A percentile compares a stretch with the other conserved stretches of the same genome.
phyloP scores from a whole-genome alignment of 768 basidiomycete genomes.

The Rhodosporidiobolus odoratus region DNA sequence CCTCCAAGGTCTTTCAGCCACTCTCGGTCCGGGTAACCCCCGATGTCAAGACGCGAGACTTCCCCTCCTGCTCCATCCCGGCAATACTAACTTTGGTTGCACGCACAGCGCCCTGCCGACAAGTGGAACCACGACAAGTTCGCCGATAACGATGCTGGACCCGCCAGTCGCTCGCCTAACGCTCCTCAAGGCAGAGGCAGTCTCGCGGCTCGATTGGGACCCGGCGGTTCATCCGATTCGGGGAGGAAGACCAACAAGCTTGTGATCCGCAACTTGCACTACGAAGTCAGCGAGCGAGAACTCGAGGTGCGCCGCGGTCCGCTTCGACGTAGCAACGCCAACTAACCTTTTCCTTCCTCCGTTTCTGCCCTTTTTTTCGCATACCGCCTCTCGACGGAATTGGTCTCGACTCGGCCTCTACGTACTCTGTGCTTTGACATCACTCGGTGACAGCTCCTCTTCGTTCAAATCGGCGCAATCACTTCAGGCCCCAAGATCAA shows the following conservation, averaged over 20 bases:
- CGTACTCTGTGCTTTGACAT: not conserved
- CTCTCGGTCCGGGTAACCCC: no score
- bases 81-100: not conserved
- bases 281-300: slow-evolving; percentile 43
- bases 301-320: slow-evolving; percentile 35
- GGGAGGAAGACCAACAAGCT: slow-evolving; percentile 20
- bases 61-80: not conserved
- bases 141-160: not conserved
- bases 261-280: slow-evolving; percentile 40
- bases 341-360: not conserved
- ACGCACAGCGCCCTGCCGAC: not conserved
- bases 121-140: slow-evolving; percentile 31
- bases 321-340: no score
- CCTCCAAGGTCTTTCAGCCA: no score
- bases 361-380: not conserved
- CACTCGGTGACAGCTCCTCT: slow-evolving; percentile 27
- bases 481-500: slow-evolving; percentile 39
- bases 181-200: not conserved
- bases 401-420: not conserved
- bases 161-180: not conserved
- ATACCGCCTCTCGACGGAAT: not conserved
- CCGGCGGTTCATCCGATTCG: not conserved
- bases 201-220: not conserved
- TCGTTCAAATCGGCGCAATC: slow-evolving; percentile 41
- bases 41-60: no score